phyloP scores from a whole-genome alignment of 768 basidiomycete genomes.

The Agaricus bisporus region DNA sequence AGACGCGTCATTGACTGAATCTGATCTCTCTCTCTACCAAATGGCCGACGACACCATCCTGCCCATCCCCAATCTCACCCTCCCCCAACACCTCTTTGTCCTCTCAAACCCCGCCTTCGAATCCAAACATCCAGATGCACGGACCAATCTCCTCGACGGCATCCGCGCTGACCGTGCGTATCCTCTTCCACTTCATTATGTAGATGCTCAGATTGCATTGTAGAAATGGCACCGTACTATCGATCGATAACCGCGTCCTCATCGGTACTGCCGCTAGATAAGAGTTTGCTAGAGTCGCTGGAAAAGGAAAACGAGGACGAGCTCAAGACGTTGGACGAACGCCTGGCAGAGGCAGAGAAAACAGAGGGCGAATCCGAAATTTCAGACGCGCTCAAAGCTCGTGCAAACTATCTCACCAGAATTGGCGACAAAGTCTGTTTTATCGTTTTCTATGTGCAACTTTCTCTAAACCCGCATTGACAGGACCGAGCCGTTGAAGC shows the following conservation, averaged over 20 bases:
- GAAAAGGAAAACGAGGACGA: constrained; percentile 67
- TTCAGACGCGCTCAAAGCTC: constrained; percentile 76
- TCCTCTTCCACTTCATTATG: background rate
- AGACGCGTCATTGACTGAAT: constrained; percentile 2
- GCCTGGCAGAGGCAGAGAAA: constrained; percentile 81
- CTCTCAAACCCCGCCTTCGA: constrained; percentile 57
- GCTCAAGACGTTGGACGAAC: constrained; percentile 68
- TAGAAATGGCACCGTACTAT: constrained; percentile 91
- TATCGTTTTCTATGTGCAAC: constrained; percentile 23
- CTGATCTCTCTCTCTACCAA: background rate
- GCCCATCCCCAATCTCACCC: constrained; percentile 79
- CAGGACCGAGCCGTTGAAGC: constrained; percentile 81
- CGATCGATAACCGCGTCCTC: constrained; percentile 46
- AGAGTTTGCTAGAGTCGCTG: constrained; percentile 47
- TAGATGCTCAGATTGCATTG: background rate
- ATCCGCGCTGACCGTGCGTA: constrained; percentile 75
- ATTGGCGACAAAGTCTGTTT: constrained; percentile 74
- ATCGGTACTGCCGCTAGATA: constrained; percentile 42
- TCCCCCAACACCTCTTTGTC: constrained; percentile 76
- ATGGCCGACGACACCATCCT: constrained; percentile 86
- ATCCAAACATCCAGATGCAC: constrained; percentile 63
- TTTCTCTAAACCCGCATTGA: background rate
- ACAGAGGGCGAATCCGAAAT: constrained; percentile 93
- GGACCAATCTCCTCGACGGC: constrained; percentile 58
- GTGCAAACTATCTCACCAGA: constrained; percentile 78